A percentile compares a stretch with the other conserved stretches of the same genome.
Conservation (phyloP, 306 rosid genomes). For the Vigna hirtella region DNA sequence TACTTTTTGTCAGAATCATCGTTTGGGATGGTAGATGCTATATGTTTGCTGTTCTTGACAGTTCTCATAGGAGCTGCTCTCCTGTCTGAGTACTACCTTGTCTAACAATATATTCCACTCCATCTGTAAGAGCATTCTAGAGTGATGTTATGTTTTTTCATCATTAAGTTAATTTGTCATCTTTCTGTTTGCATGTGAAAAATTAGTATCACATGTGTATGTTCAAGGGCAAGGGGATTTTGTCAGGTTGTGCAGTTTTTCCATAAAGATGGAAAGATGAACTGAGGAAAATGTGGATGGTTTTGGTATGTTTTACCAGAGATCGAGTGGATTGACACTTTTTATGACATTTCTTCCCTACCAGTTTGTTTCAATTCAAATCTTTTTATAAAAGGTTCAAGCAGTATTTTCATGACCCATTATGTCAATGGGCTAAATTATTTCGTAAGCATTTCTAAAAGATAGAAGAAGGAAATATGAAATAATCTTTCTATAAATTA, state of each 20-base stretch:
- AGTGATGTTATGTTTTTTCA: not conserved
- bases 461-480: no score
- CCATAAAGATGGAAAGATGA: not conserved
- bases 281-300: constrained; percentile 11
- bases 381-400: not conserved
- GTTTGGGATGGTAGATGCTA: constrained; percentile 62
- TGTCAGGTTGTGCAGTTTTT: constrained; percentile 5
- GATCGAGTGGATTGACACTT: no score
- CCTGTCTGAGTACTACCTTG: constrained; percentile 69
- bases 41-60: constrained; percentile 66
- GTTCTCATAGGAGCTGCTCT: constrained; percentile 69
- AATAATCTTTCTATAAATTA: no score
- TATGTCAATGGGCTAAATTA: no score
- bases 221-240: constrained; percentile 2
- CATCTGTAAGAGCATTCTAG: constrained; percentile 34
- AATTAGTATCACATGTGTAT: constrained; percentile 2
- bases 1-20: constrained; percentile 80
- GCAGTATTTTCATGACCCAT: no score
- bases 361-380: not conserved
- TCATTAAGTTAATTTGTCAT: constrained; percentile 18
- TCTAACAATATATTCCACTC: constrained; percentile 44
- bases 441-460: no score
- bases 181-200: constrained; percentile 9
- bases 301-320: not conserved
- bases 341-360: not conserved